These are phyloP conservation scores for Hanseniaspora gamundiae DNA, from an alignment of 1,139 yeast species.

Conservation along the genomic window DNA sequence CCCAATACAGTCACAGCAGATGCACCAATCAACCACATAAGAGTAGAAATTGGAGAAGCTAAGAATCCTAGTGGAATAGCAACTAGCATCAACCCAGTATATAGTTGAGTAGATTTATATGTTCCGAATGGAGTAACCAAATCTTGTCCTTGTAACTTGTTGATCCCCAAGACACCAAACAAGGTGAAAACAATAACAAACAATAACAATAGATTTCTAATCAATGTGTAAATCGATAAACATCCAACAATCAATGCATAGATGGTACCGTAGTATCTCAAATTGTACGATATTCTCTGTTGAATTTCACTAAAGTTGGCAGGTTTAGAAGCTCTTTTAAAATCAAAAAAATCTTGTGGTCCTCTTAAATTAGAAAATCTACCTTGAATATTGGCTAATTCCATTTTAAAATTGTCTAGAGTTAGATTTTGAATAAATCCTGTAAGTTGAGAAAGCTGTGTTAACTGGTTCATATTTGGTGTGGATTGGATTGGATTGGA, in stretches of 20 bases:
- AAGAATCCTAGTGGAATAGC: constrained; percentile 82
- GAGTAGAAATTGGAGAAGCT: constrained; percentile 87
- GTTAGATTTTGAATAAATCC: constrained; percentile 20
- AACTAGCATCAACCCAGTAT: constrained; percentile 69
- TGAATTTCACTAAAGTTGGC: constrained; percentile 82
- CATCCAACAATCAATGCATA: constrained; percentile 66
- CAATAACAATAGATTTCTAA: constrained; percentile 73
- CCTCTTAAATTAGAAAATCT: constrained; percentile 69
- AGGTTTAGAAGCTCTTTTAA: constrained; percentile 83
- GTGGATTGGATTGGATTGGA: no score
- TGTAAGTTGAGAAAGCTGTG: constrained; percentile 5
- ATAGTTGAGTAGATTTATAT: constrained; percentile 71
- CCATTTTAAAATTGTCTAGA: constrained; percentile 20
- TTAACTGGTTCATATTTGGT: constrained; percentile 6
- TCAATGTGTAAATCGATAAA: constrained; percentile 55
- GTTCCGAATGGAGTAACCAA: constrained; percentile 56
- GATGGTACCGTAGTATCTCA: constrained; percentile 81
- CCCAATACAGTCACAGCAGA: constrained; percentile 77
- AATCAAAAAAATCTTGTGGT: constrained; percentile 87
- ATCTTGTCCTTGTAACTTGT: constrained; percentile 69
- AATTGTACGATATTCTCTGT: constrained; percentile 73
- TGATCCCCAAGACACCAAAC: constrained; percentile 70
- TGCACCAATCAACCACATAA: constrained; percentile 96
- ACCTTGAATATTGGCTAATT: constrained; percentile 35
- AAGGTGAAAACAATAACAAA: constrained; percentile 63